Conservation (phyloP, 192 early-diverging fungal genomes). For the Spizellomyces punctatus region DNA sequence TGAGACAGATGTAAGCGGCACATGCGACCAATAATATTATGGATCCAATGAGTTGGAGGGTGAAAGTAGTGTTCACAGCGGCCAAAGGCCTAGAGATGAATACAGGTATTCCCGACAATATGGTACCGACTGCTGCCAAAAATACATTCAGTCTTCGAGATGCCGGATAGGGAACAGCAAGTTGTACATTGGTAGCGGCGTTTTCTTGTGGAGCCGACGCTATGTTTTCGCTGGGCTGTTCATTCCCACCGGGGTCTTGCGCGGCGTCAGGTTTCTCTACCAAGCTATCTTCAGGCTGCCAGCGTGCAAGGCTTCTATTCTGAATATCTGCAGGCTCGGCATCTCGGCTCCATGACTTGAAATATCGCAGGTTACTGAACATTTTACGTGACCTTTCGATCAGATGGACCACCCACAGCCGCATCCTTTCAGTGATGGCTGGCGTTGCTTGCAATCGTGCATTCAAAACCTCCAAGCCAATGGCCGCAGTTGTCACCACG, state of each 20-base stretch:
- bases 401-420: neutral
- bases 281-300: neutral
- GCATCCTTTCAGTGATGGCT: too few relatives aligned
- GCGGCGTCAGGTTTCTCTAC: neutral
- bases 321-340: neutral
- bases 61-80: neutral
- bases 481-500: neutral
- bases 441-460: too few relatives aligned
- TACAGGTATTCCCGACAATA: neutral
- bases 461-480: conserved; percentile 6
- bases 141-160: conserved; percentile 2
- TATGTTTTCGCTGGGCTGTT: neutral
- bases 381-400: neutral
- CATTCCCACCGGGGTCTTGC: neutral
- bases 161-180: neutral
- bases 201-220: neutral
- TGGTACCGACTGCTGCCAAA: neutral
- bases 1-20: neutral
- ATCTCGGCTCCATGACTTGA: neutral
- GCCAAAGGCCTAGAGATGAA: neutral
- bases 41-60: neutral
- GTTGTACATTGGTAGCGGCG: neutral
- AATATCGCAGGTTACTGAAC: neutral
- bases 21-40: neutral
- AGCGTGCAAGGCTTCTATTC: neutral